Percentiles rank a stretch among this genome's conserved stretches.
These are phyloP conservation scores for Haplosporangium gracile DNA, from an alignment of 192 early-diverging fungal genomes.

Conservation along the genomic window DNA sequence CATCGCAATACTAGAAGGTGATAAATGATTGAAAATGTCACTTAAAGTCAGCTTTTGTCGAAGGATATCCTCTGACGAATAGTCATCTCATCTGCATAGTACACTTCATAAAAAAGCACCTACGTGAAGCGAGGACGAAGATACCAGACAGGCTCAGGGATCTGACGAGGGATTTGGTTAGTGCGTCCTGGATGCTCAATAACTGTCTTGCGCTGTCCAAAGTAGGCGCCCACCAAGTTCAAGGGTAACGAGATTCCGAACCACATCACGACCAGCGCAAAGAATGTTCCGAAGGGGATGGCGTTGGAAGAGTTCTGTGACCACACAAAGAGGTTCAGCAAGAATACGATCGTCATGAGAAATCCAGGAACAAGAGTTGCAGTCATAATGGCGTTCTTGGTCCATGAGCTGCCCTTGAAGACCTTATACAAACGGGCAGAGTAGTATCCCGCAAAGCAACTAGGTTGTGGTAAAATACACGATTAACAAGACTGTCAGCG, in stretches of 20 bases:
- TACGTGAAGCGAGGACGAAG: conserved; percentile 65
- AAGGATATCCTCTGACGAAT: background rate
- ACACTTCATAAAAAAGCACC: conserved; percentile 7
- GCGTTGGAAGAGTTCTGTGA: conserved; percentile 86
- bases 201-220: conserved; percentile 78
- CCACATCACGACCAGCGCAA: conserved; percentile 85
- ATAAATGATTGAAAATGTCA: background rate
- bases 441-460: conserved; percentile 71
- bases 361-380: conserved; percentile 66
- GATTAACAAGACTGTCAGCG: background rate
- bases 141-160: conserved; percentile 85
- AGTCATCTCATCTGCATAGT: background rate
- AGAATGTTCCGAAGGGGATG: conserved; percentile 87
- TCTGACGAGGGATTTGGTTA: conserved; percentile 90
- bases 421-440: conserved; percentile 75
- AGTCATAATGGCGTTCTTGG: conserved; percentile 74
- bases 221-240: conserved; percentile 84
- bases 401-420: conserved; percentile 75
- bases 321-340: conserved; percentile 89
- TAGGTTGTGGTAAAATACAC: background rate
- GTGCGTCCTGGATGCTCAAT: conserved; percentile 90
- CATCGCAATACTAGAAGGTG: conserved; percentile 45
- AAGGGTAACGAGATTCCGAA: conserved; percentile 81
- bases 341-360: conserved; percentile 72
- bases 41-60: background rate